These are phyloP conservation scores for Polychaeton citri DNA, from an alignment of 2,329 filamentous ascomycete species.

Conservation along the genomic window DNA sequence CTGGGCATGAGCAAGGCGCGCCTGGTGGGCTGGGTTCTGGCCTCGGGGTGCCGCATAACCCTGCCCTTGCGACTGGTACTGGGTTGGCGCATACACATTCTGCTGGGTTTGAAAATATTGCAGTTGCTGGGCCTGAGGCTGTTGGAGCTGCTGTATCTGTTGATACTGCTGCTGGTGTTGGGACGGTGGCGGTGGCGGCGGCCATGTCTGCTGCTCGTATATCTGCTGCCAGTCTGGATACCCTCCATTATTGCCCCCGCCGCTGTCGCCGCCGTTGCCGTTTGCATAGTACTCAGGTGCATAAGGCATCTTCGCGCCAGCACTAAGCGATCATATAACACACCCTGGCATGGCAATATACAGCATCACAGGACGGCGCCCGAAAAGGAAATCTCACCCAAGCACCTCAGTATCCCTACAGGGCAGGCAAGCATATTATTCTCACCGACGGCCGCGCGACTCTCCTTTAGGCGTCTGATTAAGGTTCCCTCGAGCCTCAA, in stretches of 20 bases:
- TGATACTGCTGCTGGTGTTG: conserved; percentile 21
- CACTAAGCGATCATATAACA: conserved; percentile 6
- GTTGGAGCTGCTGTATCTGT: conserved; percentile 16
- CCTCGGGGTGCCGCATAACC: no score
- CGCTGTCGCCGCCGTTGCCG: background rate
- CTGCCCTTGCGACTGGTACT: no score
- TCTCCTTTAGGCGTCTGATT: no score
- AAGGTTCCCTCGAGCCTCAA: no score
- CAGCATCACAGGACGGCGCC: no score
- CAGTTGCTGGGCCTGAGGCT: conserved; percentile 23
- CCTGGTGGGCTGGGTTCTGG: background rate
- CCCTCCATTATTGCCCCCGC: background rate
- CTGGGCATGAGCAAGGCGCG: background rate
- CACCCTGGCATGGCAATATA: conserved; percentile 2
- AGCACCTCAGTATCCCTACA: no score
- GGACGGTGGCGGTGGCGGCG: background rate
- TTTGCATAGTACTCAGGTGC: conserved; percentile 1
- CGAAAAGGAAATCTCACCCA: no score
- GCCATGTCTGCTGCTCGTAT: conserved; percentile 1
- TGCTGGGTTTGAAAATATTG: background rate
- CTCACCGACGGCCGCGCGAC: no score
- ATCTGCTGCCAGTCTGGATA: background rate
- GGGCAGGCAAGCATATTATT: no score
- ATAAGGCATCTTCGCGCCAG: conserved; percentile 2
- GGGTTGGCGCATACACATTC: background rate